A percentile compares a stretch with the other conserved stretches of the same genome.
These are phyloP conservation scores for Phoma sp. DNA, from an alignment of 2,329 filamentous ascomycete species.

Conservation along the genomic window DNA sequence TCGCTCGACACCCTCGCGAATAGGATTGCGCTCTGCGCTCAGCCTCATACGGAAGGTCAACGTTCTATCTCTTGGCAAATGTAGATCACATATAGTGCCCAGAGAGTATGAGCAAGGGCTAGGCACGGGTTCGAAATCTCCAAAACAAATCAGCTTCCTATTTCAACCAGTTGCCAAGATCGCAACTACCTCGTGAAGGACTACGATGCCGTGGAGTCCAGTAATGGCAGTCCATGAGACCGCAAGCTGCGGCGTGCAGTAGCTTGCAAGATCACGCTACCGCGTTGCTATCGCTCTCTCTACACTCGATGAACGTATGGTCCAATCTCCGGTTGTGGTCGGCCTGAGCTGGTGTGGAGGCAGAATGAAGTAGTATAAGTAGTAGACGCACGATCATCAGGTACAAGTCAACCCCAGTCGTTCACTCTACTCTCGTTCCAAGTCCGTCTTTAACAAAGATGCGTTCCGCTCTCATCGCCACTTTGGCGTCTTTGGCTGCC, in stretches of 20 bases:
- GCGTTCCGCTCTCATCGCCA: constrained; percentile 41
- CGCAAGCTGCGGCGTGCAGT: constrained; percentile 13
- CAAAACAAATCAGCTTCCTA: constrained; percentile 14
- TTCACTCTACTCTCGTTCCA: constrained; percentile 23
- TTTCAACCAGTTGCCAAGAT: constrained; percentile 12
- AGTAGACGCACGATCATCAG: constrained; percentile 5
- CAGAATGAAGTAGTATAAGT: constrained; percentile 13
- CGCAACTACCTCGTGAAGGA: constrained; percentile 11
- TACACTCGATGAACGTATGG: constrained; percentile 3
- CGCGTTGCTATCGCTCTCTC: constrained; percentile 6
- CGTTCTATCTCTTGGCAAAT: constrained; percentile 17
- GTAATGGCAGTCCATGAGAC: constrained; percentile 9
- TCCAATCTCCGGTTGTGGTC: constrained; percentile 12
- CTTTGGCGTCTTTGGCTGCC: constrained; percentile 37
- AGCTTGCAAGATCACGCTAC: constrained; percentile 16
- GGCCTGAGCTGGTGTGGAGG: background rate
- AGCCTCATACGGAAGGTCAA: constrained; percentile 21
- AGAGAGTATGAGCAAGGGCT: constrained; percentile 4
- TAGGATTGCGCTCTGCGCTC: constrained; percentile 7
- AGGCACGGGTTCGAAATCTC: constrained; percentile 8
- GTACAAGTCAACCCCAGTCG: constrained; percentile 13
- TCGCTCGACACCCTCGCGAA: constrained; percentile 8
- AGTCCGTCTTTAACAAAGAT: constrained; percentile 31
- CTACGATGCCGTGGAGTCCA: constrained; percentile 10
- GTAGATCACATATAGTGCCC: constrained; percentile 19